Percentiles rank a stretch among this genome's conserved stretches.
Evolutionary conservation across 2,329 filamentous ascomycete genomes (phyloP).

Genomic region (Ophiocordyceps camponoti-leonardi): DNA sequence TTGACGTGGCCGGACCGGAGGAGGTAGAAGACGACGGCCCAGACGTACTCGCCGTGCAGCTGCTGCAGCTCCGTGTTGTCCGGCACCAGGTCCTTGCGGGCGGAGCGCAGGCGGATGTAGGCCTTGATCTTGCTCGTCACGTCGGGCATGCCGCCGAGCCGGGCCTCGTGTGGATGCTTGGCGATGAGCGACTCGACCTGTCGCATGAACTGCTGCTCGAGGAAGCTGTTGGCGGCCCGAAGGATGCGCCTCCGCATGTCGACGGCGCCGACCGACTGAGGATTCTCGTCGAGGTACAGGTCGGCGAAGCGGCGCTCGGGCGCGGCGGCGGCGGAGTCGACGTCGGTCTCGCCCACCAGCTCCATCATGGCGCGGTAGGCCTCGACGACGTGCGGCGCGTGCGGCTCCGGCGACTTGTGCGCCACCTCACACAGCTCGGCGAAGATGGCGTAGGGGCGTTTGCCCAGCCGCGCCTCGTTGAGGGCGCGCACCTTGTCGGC

Average conservation of each 20-base stretch:
- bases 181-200: constrained; percentile 63
- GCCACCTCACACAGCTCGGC: constrained; percentile 63
- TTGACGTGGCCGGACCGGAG: constrained; percentile 68
- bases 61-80: constrained; percentile 69
- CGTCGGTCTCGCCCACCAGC: constrained; percentile 53
- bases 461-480: constrained; percentile 54
- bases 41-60: constrained; percentile 69
- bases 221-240: constrained; percentile 57
- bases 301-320: constrained; percentile 60
- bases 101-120: constrained; percentile 67
- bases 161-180: constrained; percentile 76
- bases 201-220: constrained; percentile 67
- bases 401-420: constrained; percentile 48
- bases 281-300: constrained; percentile 60
- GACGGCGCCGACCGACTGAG: constrained; percentile 44
- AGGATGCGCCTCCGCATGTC: constrained; percentile 65
- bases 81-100: constrained; percentile 67
- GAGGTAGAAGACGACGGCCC: constrained; percentile 88
- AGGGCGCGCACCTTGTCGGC: constrained; percentile 63
- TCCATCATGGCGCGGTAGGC: constrained; percentile 68
- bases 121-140: constrained; percentile 82
- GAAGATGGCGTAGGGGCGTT: constrained; percentile 54
- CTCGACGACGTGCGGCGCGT: constrained; percentile 59
- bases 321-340: constrained; percentile 44
- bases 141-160: constrained; percentile 75